Base-by-base conservation (phyloP, 495 filamentous ascomycete genomes). In the Bacidia rubella region DNA sequence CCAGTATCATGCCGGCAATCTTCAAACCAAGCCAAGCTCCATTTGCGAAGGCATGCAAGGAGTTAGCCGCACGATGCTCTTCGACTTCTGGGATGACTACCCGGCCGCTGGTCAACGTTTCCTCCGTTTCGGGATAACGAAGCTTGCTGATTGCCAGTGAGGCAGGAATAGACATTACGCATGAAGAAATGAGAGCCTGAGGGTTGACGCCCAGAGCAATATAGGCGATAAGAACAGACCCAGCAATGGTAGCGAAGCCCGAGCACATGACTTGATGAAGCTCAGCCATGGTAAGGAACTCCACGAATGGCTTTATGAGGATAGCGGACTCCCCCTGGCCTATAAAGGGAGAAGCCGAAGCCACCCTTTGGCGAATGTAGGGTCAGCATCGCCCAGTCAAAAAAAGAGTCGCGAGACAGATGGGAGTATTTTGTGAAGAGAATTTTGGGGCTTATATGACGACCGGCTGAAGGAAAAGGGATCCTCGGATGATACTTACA, bases 281-380 rank as follows among this genome's bases (percentile, higher is more conserved):
- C 65, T 95, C 89, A 52, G 87, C 86, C 58, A 77, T 66, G 35
- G 89, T 95, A 53, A 93, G 72, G 64, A 92, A 78, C 4, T 82
- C 68, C 44, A 95, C 78, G 66, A 90, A 95, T 5, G 87, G 87
- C 35, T 80, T 79, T 69, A 95, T 87, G 47, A 95, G 70, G 83
- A 95, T 90, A 29, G 86, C 89, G 7, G 85, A 89, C 72, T 95
- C 89, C 56, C 89, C 89, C 69, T 92, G 88, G 26, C 89, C 89
- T 57, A 95, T 90, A 68, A 95, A 95, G 1, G 89, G 89, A 3
- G 88, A 89, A n/a, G 89, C 89, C 41, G 88, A 85, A 25, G 89
- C 89, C 24, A 95, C 29, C 29, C 15, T 5, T 5, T 7, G 15
- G 7, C 5, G 29, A 15, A 7, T 35, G 29, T 15, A 35, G 29